Evolutionary conservation across 129 eudicot genomes (phyloP).

Genomic region (Kitagawia praeruptora): DNA sequence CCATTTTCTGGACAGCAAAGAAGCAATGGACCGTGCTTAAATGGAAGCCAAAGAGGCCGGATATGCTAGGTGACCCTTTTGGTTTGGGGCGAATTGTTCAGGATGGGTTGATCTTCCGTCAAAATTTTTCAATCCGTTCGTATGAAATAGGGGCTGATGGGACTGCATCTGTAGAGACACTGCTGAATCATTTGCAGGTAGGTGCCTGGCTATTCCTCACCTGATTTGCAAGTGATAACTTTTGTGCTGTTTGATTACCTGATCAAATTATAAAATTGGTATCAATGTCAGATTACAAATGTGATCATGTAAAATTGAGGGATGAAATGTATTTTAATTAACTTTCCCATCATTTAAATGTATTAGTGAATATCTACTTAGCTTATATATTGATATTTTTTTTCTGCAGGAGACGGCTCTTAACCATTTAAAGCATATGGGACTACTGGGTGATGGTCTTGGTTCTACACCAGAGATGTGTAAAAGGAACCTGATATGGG

Average conservation of each 20-base stretch:
- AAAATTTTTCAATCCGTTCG: conserved; percentile 77
- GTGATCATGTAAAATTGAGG: background rate
- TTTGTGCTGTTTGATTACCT: background rate
- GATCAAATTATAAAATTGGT: too few species aligned
- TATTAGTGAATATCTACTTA: background rate
- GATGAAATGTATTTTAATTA: background rate
- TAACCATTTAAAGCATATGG: conserved; percentile 78
- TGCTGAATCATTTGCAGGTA: conserved; percentile 97
- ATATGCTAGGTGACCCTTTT: conserved; percentile 67
- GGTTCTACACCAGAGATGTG: conserved; percentile 94
- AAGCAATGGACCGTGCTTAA: conserved; percentile 91
- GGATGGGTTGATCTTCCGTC: conserved; percentile 68
- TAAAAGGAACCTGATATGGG: conserved; percentile 85
- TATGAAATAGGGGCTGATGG: conserved; percentile 92
- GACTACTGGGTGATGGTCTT: conserved; percentile 78
- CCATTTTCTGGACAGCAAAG: conserved; percentile 88
- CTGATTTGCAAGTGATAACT: background rate
- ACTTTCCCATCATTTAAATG: background rate
- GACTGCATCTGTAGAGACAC: conserved; percentile 74
- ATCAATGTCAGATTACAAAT: too few species aligned
- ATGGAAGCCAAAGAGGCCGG: conserved; percentile 84
- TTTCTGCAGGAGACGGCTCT: conserved; percentile 78
- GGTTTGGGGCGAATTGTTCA: conserved; percentile 73
- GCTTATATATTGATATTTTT: background rate
- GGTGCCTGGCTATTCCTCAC: background rate